These are phyloP conservation scores for Entomophthora muscae DNA, from an alignment of 371 early-diverging fungal species.

Conservation along the genomic window DNA sequence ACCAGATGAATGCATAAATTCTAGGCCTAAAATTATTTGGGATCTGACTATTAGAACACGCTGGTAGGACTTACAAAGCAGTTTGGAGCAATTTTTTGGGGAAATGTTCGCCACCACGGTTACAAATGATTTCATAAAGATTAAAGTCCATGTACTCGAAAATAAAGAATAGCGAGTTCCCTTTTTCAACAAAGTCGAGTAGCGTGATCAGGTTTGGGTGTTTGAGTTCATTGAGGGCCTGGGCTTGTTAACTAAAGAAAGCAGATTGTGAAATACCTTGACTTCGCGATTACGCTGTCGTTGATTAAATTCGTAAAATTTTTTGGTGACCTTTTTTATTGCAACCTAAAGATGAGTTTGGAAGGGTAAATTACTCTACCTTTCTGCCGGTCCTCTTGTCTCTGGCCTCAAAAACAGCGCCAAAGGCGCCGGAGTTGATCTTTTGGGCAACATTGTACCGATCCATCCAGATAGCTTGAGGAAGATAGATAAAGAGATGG, in stretches of 20 bases:
- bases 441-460: conserved; percentile 53
- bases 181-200: conserved; percentile 59
- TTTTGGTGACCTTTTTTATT: conserved; percentile 88
- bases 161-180: conserved; percentile 68
- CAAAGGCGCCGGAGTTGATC: conserved; percentile 84
- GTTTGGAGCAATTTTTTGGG: conserved; percentile 33
- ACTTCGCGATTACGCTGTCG: conserved; percentile 65
- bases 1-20: conserved; percentile 74
- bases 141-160: conserved; percentile 90
- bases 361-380: conserved; percentile 21
- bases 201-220: conserved; percentile 74
- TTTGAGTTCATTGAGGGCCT: conserved; percentile 43
- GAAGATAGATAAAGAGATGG: too few species aligned
- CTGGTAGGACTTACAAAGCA: conserved; percentile 25
- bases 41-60: conserved; percentile 15
- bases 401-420: conserved; percentile 60
- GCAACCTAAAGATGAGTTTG: conserved; percentile 42
- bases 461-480: too few species aligned
- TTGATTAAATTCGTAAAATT: conserved; percentile 53
- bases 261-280: conserved; percentile 25
- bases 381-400: conserved; percentile 44
- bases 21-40: conserved; percentile 67
- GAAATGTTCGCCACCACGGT: conserved; percentile 33
- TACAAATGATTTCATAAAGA: conserved; percentile 66
- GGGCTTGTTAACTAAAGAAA: background rate